A percentile compares a stretch with the other conserved stretches of the same genome.
These are phyloP conservation scores for Erodium maritimum DNA, from an alignment of 345 rosid genomes.

Conservation along the genomic window DNA sequence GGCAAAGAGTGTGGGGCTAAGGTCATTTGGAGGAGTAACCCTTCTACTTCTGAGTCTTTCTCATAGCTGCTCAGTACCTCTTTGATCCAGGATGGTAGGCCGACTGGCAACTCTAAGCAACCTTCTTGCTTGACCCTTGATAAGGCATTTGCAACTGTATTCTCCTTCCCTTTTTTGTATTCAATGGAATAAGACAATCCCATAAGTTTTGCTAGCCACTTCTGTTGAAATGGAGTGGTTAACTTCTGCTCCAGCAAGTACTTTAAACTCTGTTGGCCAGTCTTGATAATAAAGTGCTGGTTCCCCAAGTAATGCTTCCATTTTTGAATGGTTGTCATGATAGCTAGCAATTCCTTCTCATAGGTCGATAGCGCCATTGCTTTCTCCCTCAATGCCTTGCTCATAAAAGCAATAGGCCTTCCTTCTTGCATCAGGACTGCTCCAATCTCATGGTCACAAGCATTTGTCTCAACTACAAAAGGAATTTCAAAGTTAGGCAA, in stretches of 20 bases:
- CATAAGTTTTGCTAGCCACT: constrained; percentile 1
- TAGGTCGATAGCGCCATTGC: not conserved
- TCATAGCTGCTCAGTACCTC: no score
- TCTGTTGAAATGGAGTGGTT: not conserved
- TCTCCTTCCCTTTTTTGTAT: not conserved
- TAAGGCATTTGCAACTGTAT: not conserved
- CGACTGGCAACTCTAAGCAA: no score
- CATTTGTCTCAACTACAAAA: no score
- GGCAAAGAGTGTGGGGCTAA: no score
- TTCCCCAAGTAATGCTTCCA: not conserved
- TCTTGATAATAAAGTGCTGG: not conserved
- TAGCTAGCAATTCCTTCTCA: no score
- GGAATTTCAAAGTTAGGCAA: no score
- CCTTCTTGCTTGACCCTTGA: not conserved
- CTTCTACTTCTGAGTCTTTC: no score
- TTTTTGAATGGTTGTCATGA: not conserved
- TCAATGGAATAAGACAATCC: not conserved
- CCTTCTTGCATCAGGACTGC: no score
- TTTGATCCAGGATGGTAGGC: no score
- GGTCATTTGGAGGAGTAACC: no score
- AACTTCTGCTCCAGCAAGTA: not conserved
- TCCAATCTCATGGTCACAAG: no score
- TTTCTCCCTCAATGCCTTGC: not conserved
- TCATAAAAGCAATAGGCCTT: not conserved
- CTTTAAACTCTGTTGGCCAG: not conserved